These are phyloP conservation scores for Gossypium mustelinum DNA, from an alignment of 345 rosid genomes.

Conservation along the genomic window DNA sequence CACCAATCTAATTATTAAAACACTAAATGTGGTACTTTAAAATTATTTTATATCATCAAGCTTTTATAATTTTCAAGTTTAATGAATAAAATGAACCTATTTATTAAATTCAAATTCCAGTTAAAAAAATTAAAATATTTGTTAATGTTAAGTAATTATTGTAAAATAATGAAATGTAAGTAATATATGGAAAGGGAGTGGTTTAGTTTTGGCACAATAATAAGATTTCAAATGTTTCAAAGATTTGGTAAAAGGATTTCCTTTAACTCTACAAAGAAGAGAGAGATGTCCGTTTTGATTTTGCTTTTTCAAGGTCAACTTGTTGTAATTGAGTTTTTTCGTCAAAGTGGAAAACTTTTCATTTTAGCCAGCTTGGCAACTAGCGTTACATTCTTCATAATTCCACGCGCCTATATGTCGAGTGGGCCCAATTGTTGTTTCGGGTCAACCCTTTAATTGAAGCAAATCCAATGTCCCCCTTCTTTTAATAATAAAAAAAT, in stretches of 20 bases:
- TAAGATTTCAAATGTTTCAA: neutral
- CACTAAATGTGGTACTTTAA: too few species aligned
- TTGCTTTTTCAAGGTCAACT: slow-evolving; percentile 5
- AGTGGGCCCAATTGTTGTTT: neutral
- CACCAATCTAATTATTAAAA: too few species aligned
- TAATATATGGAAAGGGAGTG: neutral
- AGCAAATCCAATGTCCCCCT: neutral
- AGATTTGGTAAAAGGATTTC: neutral
- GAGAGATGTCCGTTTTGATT: neutral
- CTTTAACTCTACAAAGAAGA: neutral
- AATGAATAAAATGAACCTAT: too few species aligned
- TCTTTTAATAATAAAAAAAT: too few species aligned
- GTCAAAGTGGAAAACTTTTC: neutral
- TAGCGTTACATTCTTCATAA: neutral
- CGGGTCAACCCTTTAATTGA: neutral
- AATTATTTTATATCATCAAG: too few species aligned
- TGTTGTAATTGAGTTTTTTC: neutral
- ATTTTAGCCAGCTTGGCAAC: neutral
- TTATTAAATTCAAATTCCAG: too few species aligned
- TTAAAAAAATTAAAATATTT: too few species aligned
- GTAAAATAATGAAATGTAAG: too few species aligned
- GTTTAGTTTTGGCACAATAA: neutral
- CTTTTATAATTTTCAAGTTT: too few species aligned
- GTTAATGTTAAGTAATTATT: too few species aligned
- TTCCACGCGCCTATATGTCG: slow-evolving; percentile 7